A percentile compares a stretch with the other conserved stretches of the same genome.
Conservation (phyloP, 139 green algal species). For the Micractinium sp. region DNA sequence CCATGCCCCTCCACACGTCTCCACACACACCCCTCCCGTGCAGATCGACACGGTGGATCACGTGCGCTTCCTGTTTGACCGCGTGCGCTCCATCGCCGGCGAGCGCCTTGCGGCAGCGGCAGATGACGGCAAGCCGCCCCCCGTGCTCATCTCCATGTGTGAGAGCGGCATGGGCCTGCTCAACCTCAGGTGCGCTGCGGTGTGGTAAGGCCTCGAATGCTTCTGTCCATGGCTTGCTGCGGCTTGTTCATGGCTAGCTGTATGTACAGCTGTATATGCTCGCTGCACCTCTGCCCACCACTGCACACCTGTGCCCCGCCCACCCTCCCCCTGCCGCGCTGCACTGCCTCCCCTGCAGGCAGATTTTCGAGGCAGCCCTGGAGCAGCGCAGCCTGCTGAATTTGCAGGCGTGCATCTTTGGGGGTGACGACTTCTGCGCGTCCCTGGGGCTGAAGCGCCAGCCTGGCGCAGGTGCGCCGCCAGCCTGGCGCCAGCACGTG, state of each 20-base stretch:
- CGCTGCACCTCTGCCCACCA: neutral
- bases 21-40: neutral
- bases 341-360: slow-evolving; percentile 8
- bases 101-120: neutral
- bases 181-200: slow-evolving; percentile 36
- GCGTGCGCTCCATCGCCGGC: neutral
- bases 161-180: slow-evolving; percentile 51
- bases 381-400: slow-evolving; percentile 18
- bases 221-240: too few species aligned
- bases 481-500: neutral
- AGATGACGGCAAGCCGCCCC: neutral
- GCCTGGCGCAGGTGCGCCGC: slow-evolving; percentile 18
- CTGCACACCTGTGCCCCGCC: neutral
- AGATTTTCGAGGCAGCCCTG: slow-evolving; percentile 31
- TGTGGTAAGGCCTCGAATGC: neutral
- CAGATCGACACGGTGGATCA: slow-evolving; percentile 30
- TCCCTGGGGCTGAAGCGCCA: slow-evolving; percentile 38
- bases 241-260: too few species aligned
- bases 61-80: slow-evolving; percentile 31
- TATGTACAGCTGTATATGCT: too few species aligned
- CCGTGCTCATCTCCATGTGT: slow-evolving; percentile 50
- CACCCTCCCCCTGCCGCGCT: neutral
- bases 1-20: too few species aligned
- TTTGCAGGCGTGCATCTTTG: slow-evolving; percentile 50
- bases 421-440: slow-evolving; percentile 38